Evolutionary conservation across 2,329 filamentous ascomycete genomes (phyloP), one percentile per base, ranked within the genome.

Genomic region (Fusarium virguliforme): DNA sequence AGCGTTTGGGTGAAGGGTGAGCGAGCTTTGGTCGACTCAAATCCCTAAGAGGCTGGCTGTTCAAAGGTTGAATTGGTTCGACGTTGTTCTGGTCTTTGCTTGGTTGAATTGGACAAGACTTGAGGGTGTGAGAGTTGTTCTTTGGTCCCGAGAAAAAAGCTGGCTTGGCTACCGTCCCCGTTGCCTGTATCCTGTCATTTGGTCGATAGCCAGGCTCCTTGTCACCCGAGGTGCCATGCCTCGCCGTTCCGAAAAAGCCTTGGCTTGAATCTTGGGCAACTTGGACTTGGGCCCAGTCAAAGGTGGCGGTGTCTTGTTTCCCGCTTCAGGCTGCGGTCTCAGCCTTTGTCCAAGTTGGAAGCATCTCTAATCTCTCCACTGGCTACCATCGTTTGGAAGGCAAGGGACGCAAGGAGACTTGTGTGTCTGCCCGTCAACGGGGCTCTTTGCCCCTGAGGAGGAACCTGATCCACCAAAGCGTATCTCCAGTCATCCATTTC

Each of bases 401-500:
- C 80, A 82, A 46, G 79, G 77, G 10, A 78, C 62, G 54, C 79
- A 82, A 38, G 59, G 51, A 46, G 35, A 32, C 30, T 41, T 40
- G 15, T 41, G 12, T 8, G 22, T 9, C n/a, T 67, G 68, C 22
- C 70, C 64, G 9, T 57, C 61, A 3, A 58, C 37, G 15, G 62
- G 46, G n/a, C 66, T 55, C 62, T 75, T 24, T 71, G 69, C 12
- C 70, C 76, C 50, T 70, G 68, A 28, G 60, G 41, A 6, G 77
- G 74, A 15, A 69, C 69, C 46, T 80, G 75, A 12, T 81, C 78
- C 34, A 80, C 76, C 34, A 81, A 73, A 7, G 79, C 76, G 56
- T 76, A 75, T 60, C 78, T 79, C 77, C 79, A 80, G 30, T 80
- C 78, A 56, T 79, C 75, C 68, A 78, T 76, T 34, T 74, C 72